Conservation (phyloP, 306 rosid species). For the Lagenaria siceraria region DNA sequence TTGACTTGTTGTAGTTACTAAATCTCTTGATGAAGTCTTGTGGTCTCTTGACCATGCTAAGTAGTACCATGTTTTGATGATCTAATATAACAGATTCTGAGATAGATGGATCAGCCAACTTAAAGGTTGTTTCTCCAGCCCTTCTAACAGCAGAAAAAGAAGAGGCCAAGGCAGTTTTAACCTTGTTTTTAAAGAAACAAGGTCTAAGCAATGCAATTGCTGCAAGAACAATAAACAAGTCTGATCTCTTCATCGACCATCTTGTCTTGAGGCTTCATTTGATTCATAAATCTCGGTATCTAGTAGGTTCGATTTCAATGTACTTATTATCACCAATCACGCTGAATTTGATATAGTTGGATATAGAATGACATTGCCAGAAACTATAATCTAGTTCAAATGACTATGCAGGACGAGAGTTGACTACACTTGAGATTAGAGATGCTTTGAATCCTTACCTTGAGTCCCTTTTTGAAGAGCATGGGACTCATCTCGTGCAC, state of each 20-base stretch:
- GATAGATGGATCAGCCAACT: slow-evolving; percentile 34
- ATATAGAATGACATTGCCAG: neutral
- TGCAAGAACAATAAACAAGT: slow-evolving; percentile 60
- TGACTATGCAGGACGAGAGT: slow-evolving; percentile 66
- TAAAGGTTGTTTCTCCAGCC: slow-evolving; percentile 36
- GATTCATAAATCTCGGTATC: slow-evolving; percentile 77
- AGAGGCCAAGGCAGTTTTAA: slow-evolving; percentile 83
- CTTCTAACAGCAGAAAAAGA: slow-evolving; percentile 82
- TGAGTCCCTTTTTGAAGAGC: slow-evolving; percentile 60
- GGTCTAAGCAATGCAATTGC: slow-evolving; percentile 70
- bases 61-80: slow-evolving; percentile 7
- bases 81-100: slow-evolving; percentile 28
- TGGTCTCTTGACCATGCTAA: slow-evolving; percentile 9
- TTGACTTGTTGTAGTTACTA: neutral
- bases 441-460: slow-evolving; percentile 69
- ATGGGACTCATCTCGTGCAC: slow-evolving; percentile 38
- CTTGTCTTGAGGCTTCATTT: slow-evolving; percentile 70
- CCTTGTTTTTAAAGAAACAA: slow-evolving; percentile 71
- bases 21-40: slow-evolving; percentile 1
- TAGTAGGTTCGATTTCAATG: slow-evolving; percentile 66
- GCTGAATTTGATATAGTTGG: neutral
- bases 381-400: slow-evolving; percentile 4
- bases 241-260: slow-evolving; percentile 64
- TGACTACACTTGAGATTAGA: slow-evolving; percentile 87
- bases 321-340: neutral